These are phyloP conservation scores for Polyplosphaeria fusca DNA, from an alignment of 495 filamentous ascomycete genomes.

Conservation along the genomic window DNA sequence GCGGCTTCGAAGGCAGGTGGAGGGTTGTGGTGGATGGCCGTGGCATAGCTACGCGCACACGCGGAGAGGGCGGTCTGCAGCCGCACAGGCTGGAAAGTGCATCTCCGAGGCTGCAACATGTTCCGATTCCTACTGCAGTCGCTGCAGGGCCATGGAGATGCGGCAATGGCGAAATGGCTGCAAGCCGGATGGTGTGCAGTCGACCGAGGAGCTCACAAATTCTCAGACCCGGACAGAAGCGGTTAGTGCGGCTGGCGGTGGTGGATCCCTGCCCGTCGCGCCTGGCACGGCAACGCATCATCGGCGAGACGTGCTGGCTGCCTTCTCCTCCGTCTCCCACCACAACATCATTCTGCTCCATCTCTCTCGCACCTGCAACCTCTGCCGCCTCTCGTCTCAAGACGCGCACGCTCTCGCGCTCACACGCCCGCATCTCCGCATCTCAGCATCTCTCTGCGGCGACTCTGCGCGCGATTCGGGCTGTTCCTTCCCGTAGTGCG, in stretches of 20 bases:
- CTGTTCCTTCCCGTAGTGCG: neutral
- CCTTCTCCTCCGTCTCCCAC: neutral
- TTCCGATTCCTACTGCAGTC: conserved; percentile 21
- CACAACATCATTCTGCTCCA: neutral
- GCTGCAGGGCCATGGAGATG: conserved; percentile 33
- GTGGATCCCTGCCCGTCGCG: neutral
- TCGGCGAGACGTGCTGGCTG: neutral
- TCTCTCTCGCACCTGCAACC: neutral
- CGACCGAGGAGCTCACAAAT: neutral
- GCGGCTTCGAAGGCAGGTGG: conserved; percentile 23
- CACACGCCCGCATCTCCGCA: conserved; percentile 1
- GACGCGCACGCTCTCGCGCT: neutral
- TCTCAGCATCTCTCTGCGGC: neutral
- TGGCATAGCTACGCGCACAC: conserved; percentile 56
- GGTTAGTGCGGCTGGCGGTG: neutral
- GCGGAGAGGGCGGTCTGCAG: conserved; percentile 43
- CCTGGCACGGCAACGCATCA: neutral
- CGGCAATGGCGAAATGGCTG: neutral
- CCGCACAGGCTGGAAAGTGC: conserved; percentile 49
- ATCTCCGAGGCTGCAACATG: conserved; percentile 67
- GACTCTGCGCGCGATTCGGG: conserved; percentile 9
- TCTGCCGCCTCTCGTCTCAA: too few relatives aligned
- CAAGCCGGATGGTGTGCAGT: neutral
- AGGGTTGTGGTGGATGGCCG: conserved; percentile 33
- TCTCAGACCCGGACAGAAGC: conserved; percentile 1